phyloP scores from a whole-genome alignment of 495 filamentous ascomycete genomes.

The Aspergillus leporis region DNA sequence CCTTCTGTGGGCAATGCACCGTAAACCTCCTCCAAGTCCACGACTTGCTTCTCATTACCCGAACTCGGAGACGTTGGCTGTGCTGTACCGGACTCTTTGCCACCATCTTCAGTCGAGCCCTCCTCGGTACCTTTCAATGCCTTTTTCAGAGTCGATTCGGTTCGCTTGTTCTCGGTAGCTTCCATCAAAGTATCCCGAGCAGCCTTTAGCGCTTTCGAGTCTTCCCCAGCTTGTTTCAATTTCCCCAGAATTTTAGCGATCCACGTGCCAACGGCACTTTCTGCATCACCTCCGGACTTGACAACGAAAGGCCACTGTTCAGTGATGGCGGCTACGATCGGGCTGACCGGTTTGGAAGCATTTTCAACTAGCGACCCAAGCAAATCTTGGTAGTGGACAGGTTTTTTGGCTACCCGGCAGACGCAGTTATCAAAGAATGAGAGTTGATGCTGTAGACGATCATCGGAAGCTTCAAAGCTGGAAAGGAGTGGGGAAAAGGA shows the following conservation, averaged over 20 bases:
- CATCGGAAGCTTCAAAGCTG: conserved; percentile 47
- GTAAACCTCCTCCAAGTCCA: conserved; percentile 44
- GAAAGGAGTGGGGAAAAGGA: conserved; percentile 40
- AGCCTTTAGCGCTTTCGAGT: conserved; percentile 36
- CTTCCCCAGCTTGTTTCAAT: conserved; percentile 48
- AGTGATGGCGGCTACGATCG: conserved; percentile 61
- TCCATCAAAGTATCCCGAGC: conserved; percentile 43
- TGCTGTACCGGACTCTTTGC: conserved; percentile 23
- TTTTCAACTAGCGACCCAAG: conserved; percentile 38
- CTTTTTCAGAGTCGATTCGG: conserved; percentile 41
- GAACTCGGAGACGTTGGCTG: conserved; percentile 10
- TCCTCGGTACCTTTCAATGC: conserved; percentile 38
- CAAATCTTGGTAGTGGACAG: conserved; percentile 71
- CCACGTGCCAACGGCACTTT: conserved; percentile 53
- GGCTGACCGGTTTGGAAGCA: conserved; percentile 39
- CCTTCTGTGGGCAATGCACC: conserved; percentile 42
- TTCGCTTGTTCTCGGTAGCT: conserved; percentile 38
- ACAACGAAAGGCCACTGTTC: conserved; percentile 78
- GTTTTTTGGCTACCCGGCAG: conserved; percentile 64
- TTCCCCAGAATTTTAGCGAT: conserved; percentile 49
- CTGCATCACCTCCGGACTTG: conserved; percentile 44
- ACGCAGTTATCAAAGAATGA: conserved; percentile 80
- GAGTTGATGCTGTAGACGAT: conserved; percentile 32
- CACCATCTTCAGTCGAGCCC: conserved; percentile 10
- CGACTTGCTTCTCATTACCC: conserved; percentile 14